Percentiles rank a stretch among this genome's conserved stretches.
Evolutionary conservation across 164 flowering plant species (phyloP).

Genomic region (Malania oleifera): DNA sequence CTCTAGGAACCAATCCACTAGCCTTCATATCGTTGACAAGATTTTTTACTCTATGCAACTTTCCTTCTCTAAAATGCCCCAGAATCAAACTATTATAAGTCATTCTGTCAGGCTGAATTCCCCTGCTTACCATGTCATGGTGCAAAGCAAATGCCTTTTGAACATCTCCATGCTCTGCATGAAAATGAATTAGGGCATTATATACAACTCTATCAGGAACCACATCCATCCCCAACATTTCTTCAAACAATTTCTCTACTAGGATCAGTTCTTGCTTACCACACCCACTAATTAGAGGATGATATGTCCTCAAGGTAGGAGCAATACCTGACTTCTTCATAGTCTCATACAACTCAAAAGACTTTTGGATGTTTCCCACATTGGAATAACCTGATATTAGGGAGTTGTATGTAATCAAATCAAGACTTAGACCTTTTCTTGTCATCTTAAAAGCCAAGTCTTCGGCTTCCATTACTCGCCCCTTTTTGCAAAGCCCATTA

Average conservation of each 20-base stretch:
- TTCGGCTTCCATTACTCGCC: conserved; percentile 50
- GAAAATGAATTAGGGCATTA: conserved; percentile 47
- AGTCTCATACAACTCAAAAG: conserved; percentile 43
- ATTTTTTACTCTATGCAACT: conserved; percentile 32
- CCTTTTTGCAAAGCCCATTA: conserved; percentile 52
- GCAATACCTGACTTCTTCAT: conserved; percentile 43
- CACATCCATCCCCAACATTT: conserved; percentile 43
- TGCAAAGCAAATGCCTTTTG: conserved; percentile 42
- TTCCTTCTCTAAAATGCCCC: conserved; percentile 42
- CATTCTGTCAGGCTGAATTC: conserved; percentile 40
- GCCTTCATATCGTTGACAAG: conserved; percentile 50
- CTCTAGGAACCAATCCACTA: conserved; percentile 38
- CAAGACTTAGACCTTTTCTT: conserved; percentile 45
- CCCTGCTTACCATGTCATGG: conserved; percentile 40
- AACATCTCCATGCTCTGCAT: conserved; percentile 41
- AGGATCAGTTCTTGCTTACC: conserved; percentile 28
- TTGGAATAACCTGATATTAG: conserved; percentile 51
- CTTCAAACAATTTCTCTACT: conserved; percentile 41
- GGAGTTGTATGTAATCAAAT: conserved; percentile 72
- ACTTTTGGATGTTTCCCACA: conserved; percentile 35
- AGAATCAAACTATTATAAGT: conserved; percentile 56
- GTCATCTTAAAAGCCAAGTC: conserved; percentile 32
- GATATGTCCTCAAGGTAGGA: conserved; percentile 55
- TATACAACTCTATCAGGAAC: conserved; percentile 47
- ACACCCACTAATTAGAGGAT: conserved; percentile 38